Base-by-base conservation (phyloP, 1,284 basidiomycete genomes). In the Xanthoconium separans region DNA sequence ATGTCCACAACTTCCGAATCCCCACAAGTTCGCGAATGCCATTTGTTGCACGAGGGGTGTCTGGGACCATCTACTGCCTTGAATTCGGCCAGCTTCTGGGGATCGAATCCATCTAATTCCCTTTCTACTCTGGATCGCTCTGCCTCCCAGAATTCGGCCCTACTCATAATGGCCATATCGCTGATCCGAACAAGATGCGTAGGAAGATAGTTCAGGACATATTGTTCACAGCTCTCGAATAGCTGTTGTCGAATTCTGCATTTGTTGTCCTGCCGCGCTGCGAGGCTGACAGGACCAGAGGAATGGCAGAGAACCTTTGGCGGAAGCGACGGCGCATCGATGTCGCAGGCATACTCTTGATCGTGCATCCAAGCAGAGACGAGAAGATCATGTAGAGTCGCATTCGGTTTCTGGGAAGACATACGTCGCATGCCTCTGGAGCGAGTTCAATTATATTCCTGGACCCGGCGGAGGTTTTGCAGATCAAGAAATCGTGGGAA, bases 171-270 rank as follows among this genome's bases (percentile, higher is more conserved):
- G 3, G 27, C 3, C 58, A 48, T 61, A 40, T 58, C 58, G 15
- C 31, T 18, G 22, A 63, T 42, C 12, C 55, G 55, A 27, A 60
- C 33, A 22, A 61, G 55, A 13, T 51, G 48, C 2, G 58, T 50
- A 30, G 58, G 61, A 13, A 61, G 45, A 41, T 58, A 51, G 20
- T 61, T 63, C 10, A 51, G 31, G 13, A 62, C 53, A 44, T 62
- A 60, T 47, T 33, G 52, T 46, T 61, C 57, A 12, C 60, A 61
- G n/a, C 13, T 42, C 27, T 56, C 51, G 15, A 59, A 46, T 11
- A 61, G 47, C 22, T 36, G 59, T 24, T 30, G 54, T 8, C 22
- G 58, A 22, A 57, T 15, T 31, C 4, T 57, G 8, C 22, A 44
- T 27, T 1, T 54, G 24, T 22, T 13, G 27, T 44, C 58, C 12